These are phyloP conservation scores for Lipomyces lipofer DNA, from an alignment of 805 yeast genomes.

Conservation along the genomic window DNA sequence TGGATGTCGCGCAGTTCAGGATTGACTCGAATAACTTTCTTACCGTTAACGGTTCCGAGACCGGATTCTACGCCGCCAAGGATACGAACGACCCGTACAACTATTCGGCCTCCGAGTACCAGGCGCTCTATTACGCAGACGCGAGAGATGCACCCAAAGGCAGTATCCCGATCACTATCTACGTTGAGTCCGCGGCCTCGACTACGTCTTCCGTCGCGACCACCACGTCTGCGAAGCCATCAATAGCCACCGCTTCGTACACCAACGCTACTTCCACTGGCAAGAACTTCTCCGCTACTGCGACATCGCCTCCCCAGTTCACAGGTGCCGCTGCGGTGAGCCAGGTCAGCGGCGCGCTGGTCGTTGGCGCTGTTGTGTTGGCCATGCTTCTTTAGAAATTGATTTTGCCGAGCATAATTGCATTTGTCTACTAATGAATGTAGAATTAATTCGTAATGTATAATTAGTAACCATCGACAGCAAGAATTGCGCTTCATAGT, in stretches of 20 bases:
- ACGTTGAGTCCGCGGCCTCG: conserved; percentile 4
- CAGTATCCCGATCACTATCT: conserved; percentile 33
- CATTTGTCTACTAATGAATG: background rate
- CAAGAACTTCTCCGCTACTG: background rate
- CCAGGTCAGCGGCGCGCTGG: background rate
- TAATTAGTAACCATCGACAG: too few species aligned
- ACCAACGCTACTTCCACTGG: background rate
- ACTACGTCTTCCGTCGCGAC: background rate
- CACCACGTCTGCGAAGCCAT: background rate
- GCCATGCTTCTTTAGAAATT: background rate
- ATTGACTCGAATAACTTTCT: conserved; percentile 34
- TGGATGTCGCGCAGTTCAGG: conserved; percentile 8
- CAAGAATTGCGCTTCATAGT: too few species aligned
- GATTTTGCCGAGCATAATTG: too few species aligned
- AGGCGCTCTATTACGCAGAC: conserved; percentile 36
- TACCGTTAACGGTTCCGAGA: conserved; percentile 38
- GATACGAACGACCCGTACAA: conserved; percentile 49
- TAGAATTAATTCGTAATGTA: background rate
- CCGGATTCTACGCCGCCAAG: conserved; percentile 47
- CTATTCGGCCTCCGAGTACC: conserved; percentile 39
- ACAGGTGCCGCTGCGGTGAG: background rate
- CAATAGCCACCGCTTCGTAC: background rate
- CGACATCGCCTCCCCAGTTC: background rate
- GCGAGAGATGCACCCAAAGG: conserved; percentile 35
- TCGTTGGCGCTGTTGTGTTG: background rate